phyloP scores from a whole-genome alignment of 495 filamentous ascomycete species.

The Hyaloscypha finlandica region DNA sequence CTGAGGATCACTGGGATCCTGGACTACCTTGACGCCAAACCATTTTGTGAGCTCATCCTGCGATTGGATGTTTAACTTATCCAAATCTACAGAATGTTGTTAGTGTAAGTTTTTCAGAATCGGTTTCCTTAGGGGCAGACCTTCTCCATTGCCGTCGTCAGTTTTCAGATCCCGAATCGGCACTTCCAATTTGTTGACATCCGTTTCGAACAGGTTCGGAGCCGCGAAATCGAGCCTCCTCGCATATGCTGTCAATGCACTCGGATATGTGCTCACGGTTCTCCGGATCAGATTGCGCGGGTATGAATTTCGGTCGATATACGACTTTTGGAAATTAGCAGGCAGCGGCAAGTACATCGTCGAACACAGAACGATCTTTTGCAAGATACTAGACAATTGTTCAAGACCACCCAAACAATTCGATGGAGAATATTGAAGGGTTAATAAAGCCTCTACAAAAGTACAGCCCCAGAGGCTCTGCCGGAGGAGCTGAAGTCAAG shows the following conservation, averaged over 20 bases:
- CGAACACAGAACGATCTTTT: too few relatives aligned
- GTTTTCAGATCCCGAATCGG: slow-evolving; percentile 5
- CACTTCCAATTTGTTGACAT: neutral
- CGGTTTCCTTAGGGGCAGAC: neutral
- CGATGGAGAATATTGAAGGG: too few relatives aligned
- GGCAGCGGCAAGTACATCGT: slow-evolving; percentile 5
- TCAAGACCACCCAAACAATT: too few relatives aligned
- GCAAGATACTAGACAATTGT: too few relatives aligned
- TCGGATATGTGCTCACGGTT: slow-evolving; percentile 9
- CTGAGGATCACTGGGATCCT: neutral
- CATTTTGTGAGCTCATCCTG: neutral
- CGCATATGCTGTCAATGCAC: slow-evolving; percentile 4
- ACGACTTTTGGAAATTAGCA: slow-evolving; percentile 7
- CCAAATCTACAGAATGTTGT: neutral
- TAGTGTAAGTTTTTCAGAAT: too few relatives aligned
- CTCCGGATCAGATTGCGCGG: slow-evolving; percentile 10
- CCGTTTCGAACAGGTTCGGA: neutral
- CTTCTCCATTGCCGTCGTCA: slow-evolving; percentile 5
- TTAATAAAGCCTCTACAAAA: too few relatives aligned
- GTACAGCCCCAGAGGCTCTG: too few relatives aligned
- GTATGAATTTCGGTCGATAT: neutral
- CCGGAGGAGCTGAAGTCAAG: too few relatives aligned
- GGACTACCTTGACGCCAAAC: slow-evolving; percentile 2
- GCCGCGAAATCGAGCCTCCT: neutral
- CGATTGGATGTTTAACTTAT: slow-evolving; percentile 1